Conservation (phyloP, 345 rosid species). For the Arabidopsis suecica region DNA sequence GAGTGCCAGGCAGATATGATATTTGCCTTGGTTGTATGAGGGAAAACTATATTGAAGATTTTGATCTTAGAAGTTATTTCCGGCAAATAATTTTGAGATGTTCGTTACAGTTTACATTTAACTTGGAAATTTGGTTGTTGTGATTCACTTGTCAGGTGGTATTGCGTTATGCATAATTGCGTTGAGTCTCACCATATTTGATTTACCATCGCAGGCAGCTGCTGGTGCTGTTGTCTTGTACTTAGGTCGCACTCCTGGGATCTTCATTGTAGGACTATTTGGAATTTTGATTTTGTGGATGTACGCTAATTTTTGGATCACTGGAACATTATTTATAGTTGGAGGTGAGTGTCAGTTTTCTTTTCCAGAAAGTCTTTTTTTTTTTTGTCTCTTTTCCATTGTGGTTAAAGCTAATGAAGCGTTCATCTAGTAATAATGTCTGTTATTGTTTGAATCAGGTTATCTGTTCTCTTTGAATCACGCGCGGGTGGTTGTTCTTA, state of each 20-base stretch:
- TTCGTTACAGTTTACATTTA: background rate
- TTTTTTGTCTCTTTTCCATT: background rate
- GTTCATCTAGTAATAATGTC: slow-evolving; percentile 11
- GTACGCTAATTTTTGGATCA: slow-evolving; percentile 98
- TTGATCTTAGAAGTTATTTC: background rate
- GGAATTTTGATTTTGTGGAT: slow-evolving; percentile 92
- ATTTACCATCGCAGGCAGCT: slow-evolving; percentile 67
- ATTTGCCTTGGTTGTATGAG: slow-evolving; percentile 4
- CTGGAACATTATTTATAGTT: slow-evolving; percentile 85
- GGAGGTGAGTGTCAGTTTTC: slow-evolving; percentile 71
- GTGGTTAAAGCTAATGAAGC: background rate
- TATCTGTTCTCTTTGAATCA: slow-evolving; percentile 87
- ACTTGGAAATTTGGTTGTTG: background rate
- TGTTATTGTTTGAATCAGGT: slow-evolving; percentile 57
- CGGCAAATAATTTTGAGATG: background rate
- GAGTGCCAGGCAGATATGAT: background rate
- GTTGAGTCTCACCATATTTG: slow-evolving; percentile 14
- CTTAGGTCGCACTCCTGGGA: slow-evolving; percentile 94
- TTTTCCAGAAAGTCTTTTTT: slow-evolving; percentile 2
- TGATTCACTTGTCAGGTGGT: background rate
- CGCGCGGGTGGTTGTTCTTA: slow-evolving; percentile 82
- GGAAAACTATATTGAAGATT: background rate
- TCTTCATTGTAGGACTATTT: slow-evolving; percentile 85
- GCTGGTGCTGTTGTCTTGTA: slow-evolving; percentile 82
- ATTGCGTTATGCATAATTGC: slow-evolving; percentile 4